Evolutionary conservation across 371 early-diverging fungal genomes (phyloP).

Genomic region (Basidiobolus meristosporus): DNA sequence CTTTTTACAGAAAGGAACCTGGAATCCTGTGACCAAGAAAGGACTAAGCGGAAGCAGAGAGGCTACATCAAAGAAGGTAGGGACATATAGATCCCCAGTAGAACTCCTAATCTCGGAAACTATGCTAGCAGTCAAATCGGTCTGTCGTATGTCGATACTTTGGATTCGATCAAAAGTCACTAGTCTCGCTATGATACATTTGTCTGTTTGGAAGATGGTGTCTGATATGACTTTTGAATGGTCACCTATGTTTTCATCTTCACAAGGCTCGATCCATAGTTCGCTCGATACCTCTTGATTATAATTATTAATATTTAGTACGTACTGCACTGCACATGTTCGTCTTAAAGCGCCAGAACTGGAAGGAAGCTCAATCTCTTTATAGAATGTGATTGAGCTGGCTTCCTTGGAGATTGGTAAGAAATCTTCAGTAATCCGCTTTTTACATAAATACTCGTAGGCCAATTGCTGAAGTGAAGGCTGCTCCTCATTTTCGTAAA

Average conservation of each 20-base stretch:
- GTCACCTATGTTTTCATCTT: slow-evolving; percentile 7
- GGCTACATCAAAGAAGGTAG: slow-evolving; percentile 17
- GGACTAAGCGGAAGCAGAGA: slow-evolving; percentile 14
- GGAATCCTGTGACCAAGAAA: slow-evolving; percentile 16
- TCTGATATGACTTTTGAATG: slow-evolving; percentile 16
- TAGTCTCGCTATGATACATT: slow-evolving; percentile 27
- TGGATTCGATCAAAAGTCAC: slow-evolving; percentile 54
- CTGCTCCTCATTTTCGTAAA: too few relatives aligned
- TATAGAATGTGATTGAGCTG: slow-evolving; percentile 35
- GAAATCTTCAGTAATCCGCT: slow-evolving; percentile 38
- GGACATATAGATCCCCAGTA: slow-evolving; percentile 7
- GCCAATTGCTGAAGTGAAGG: slow-evolving; percentile 42
- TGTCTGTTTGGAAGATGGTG: slow-evolving; percentile 27
- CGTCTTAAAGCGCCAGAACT: slow-evolving; percentile 1
- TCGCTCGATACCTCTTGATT: slow-evolving; percentile 35
- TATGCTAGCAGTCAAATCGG: slow-evolving; percentile 3
- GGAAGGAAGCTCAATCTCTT: slow-evolving; percentile 15
- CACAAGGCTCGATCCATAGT: slow-evolving; percentile 50
- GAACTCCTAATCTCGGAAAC: slow-evolving; percentile 10
- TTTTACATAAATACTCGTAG: slow-evolving; percentile 33
- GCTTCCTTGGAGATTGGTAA: slow-evolving; percentile 22
- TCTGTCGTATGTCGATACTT: slow-evolving; percentile 21
- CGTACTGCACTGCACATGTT: slow-evolving; percentile 33
- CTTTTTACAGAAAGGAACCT: slow-evolving; percentile 13
- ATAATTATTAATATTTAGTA: slow-evolving; percentile 27